A percentile compares a stretch with the other conserved stretches of the same genome.
Conservation (phyloP, 441 rosid species). For the Gossypium trilobum region DNA sequence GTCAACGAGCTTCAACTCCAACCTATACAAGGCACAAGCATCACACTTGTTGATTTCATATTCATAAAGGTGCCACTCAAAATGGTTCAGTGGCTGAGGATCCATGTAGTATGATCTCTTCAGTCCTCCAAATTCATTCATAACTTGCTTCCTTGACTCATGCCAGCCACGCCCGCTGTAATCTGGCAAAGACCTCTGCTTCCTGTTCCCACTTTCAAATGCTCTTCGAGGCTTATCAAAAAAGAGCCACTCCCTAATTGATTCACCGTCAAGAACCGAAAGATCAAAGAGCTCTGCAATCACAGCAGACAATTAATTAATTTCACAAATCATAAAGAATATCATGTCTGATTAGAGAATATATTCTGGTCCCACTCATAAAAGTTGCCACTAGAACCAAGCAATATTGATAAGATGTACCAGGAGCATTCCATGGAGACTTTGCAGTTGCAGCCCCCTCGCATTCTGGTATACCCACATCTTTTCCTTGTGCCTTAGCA, state of each 20-base stretch:
- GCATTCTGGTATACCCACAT: constrained; percentile 91
- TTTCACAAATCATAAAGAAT: neutral
- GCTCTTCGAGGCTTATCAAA: constrained; percentile 98
- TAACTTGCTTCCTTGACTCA: constrained; percentile 93
- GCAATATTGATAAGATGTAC: constrained; percentile 28
- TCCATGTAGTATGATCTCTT: constrained; percentile 99
- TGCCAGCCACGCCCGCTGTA: constrained; percentile 98
- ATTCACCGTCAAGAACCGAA: constrained; percentile 71
- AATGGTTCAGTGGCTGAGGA: constrained; percentile 87
- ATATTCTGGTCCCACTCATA: constrained; percentile 7
- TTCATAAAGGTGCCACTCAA: constrained; percentile 94
- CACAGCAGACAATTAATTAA: constrained; percentile 12
- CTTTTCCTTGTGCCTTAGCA: constrained; percentile 80
- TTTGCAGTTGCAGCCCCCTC: constrained; percentile 99
- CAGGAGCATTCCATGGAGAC: constrained; percentile 99
- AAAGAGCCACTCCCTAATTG: constrained; percentile 96
- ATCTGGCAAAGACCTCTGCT: constrained; percentile 95
- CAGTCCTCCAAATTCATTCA: constrained; percentile 86
- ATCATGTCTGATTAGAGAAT: neutral
- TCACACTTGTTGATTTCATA: constrained; percentile 91
- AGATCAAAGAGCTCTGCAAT: constrained; percentile 93
- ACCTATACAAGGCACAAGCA: constrained; percentile 87
- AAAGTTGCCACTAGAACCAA: neutral
- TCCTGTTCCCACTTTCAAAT: constrained; percentile 95
- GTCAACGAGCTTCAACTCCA: constrained; percentile 78